Percentiles rank a stretch among this genome's conserved stretches.
These are phyloP conservation scores for Phoenix dactylifera DNA, from an alignment of 176 grass and related monocot genomes.

Conservation along the genomic window DNA sequence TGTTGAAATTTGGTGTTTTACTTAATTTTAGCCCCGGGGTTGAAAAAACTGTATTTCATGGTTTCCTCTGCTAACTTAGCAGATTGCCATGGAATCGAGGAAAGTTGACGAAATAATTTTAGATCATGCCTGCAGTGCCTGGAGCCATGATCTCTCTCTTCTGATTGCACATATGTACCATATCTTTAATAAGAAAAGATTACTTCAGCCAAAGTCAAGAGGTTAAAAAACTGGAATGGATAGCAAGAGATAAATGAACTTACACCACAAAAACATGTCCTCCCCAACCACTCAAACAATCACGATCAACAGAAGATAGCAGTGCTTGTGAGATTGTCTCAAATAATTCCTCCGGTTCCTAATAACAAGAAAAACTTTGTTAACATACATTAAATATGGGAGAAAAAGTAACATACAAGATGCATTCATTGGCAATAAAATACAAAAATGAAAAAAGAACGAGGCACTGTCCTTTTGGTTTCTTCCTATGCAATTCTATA, in stretches of 20 bases:
- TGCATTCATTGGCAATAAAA: not conserved
- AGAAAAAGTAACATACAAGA: not conserved
- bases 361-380: slow-evolving; percentile 16
- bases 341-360: slow-evolving; percentile 90
- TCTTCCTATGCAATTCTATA: too few species aligned
- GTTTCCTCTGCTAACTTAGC: too few species aligned
- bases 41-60: too few species aligned
- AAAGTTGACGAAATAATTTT: too few species aligned
- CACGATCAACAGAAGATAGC: slow-evolving; percentile 65
- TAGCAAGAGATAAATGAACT: slow-evolving; percentile 9
- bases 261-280: slow-evolving; percentile 88
- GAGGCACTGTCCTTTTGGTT: too few species aligned
- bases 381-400: not conserved
- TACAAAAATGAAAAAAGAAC: not conserved
- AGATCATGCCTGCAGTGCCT: too few species aligned
- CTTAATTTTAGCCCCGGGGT: too few species aligned
- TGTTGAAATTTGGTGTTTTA: too few species aligned
- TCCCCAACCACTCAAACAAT: slow-evolving; percentile 90
- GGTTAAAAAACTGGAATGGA: not conserved
- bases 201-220: not conserved
- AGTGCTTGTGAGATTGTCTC: slow-evolving; percentile 95
- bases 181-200: not conserved
- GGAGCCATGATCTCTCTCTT: too few species aligned
- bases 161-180: not conserved
- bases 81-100: too few species aligned